Percentiles rank a stretch among this genome's conserved stretches.
phyloP scores from a whole-genome alignment of 202 grass and related monocot species.

The Sporobolus alterniflorus region DNA sequence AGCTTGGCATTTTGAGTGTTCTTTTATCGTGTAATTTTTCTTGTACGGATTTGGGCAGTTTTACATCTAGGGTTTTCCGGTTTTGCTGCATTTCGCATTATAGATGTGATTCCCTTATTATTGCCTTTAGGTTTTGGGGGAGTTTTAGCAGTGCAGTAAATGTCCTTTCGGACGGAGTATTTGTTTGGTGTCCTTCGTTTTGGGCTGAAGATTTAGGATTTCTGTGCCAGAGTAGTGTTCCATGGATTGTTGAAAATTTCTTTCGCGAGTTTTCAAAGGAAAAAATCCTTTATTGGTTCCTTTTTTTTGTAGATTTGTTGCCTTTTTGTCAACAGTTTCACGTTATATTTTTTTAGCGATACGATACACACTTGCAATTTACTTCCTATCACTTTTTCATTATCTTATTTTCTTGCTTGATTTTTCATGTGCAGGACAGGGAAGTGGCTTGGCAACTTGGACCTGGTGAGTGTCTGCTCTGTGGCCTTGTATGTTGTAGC shows the following conservation, averaged over 20 bases:
- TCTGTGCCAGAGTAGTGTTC: not conserved
- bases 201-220: too few relatives aligned
- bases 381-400: not conserved
- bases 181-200: not conserved
- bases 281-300: not conserved
- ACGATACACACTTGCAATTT: not conserved
- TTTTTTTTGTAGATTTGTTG: not conserved
- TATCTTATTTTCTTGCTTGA: not conserved
- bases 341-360: not conserved
- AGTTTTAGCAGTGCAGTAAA: not conserved
- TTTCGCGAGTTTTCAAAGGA: not conserved
- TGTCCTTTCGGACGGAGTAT: not conserved
- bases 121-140: not conserved
- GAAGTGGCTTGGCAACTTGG: constrained; percentile 11
- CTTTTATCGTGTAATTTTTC: not conserved
- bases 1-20: not conserved
- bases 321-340: not conserved
- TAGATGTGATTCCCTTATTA: too few relatives aligned
- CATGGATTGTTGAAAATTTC: not conserved
- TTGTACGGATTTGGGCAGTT: not conserved
- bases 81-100: not conserved
- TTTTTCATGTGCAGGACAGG: constrained; percentile 23
- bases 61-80: not conserved
- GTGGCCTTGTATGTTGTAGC: not conserved
- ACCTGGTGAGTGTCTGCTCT: constrained; percentile 7